Evolutionary conservation across 495 filamentous ascomycete genomes (phyloP), one percentile per base, ranked within the genome.

Genomic region (Corynascus novoguineensis): DNA sequence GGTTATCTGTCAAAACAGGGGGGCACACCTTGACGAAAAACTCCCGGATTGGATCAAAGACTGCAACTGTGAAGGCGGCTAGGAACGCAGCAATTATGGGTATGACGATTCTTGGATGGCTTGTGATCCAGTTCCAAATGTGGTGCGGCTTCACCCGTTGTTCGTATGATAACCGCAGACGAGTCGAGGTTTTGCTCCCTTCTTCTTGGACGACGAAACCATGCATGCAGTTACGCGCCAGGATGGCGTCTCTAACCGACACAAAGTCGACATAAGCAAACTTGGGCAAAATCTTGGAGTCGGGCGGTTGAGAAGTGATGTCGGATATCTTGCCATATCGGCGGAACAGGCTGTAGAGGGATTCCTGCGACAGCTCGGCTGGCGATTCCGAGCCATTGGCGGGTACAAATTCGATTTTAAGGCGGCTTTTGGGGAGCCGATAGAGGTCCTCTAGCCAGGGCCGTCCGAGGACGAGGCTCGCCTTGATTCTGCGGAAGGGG

Each of bases 391-490:
- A 82, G 44, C 84, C 71, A 3, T 69, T 77, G 3, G 88, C 88
- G 0, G 88, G 76, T 11, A 93, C 74, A 65, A 96, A 97, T 67
- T 98, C 93, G 34, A 97, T 83, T 57, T 79, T 85, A 38, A 98
- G 58, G 41, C 83, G 80, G 27, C 75, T 72, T 54, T 84, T 90
- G 3, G 93, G 93, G 22, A 89, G 84, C 10, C 92, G 84, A 60
- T 87, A 86, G 3, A 98, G 74, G 71, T 98, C 93, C 63, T 98
- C 93, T 19, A 97, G 76, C 93, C 93, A 98, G 0, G 93, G 93
- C n/a, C 80, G 80, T 11, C 93, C 93, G 17, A 80, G 71, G 10
- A 98, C 95, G 9, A 87, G 72, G 40, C 81, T 81, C 5, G 83
- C 79, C 32, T 79, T 81, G 52, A 92, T 85, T 21, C 76, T 70